A percentile compares a stretch with the other conserved stretches of the same genome.
Evolutionary conservation across 2,329 filamentous ascomycete genomes (phyloP).

Genomic region (Colletotrichum plurivorum): DNA sequence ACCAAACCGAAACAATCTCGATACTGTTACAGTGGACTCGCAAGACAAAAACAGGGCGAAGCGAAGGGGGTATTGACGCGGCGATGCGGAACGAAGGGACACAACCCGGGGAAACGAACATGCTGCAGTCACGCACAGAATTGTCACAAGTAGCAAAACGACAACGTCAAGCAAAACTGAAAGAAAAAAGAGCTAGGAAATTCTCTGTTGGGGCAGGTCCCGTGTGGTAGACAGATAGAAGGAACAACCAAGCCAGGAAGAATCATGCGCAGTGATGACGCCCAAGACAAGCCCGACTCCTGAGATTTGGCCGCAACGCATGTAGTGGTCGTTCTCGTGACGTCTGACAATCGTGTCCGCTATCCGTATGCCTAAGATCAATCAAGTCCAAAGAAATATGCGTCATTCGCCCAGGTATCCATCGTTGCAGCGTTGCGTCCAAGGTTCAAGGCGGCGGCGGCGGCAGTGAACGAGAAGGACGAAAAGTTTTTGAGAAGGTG

Average conservation of each 20-base stretch:
- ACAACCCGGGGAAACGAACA: conserved; percentile 10
- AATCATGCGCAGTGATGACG: conserved; percentile 33
- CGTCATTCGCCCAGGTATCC: conserved; percentile 40
- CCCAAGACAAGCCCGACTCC: conserved; percentile 38
- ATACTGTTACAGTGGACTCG: conserved; percentile 2
- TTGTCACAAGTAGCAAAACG: conserved; percentile 34
- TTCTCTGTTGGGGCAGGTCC: conserved; percentile 37
- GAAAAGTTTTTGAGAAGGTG: conserved; percentile 16
- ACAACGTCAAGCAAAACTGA: conserved; percentile 31
- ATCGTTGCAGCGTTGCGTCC: conserved; percentile 33
- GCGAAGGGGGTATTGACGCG: conserved; percentile 19
- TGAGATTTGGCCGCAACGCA: conserved; percentile 36
- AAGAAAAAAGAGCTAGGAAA: conserved; percentile 37
- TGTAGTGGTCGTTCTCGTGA: conserved; percentile 39
- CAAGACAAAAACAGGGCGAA: conserved; percentile 2
- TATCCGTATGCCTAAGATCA: conserved; percentile 41
- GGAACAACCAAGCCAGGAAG: conserved; percentile 27
- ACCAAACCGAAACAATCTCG: neutral
- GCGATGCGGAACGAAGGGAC: conserved; percentile 9
- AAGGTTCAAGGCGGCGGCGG: conserved; percentile 38
- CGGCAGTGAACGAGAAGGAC: conserved; percentile 33
- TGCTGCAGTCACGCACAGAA: conserved; percentile 29
- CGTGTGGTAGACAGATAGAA: conserved; percentile 39
- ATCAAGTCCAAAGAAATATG: conserved; percentile 41
- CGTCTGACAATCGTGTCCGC: conserved; percentile 40